A percentile compares a stretch with the other conserved stretches of the same genome.
Conservation (phyloP, 768 basidiomycete species). For the Galerina marginata region DNA sequence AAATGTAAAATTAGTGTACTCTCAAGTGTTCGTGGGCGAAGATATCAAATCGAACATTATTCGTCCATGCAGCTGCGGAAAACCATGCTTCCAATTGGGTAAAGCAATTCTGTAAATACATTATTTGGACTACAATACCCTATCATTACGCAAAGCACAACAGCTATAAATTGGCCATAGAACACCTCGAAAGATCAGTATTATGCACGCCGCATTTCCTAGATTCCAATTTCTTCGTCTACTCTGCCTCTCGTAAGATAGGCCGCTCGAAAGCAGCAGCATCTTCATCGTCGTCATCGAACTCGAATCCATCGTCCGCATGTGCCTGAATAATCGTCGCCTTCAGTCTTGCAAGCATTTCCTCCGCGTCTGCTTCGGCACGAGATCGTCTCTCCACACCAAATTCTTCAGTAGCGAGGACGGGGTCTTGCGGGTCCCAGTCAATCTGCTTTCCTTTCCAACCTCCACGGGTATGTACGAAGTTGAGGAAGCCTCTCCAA, state of each 20-base stretch:
- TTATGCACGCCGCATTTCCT: too few relatives aligned
- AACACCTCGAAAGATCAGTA: too few relatives aligned
- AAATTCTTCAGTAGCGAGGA: conserved; percentile 37
- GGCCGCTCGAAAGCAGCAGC: conserved; percentile 35
- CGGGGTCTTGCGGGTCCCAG: conserved; percentile 37
- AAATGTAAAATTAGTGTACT: too few relatives aligned
- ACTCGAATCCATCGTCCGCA: conserved; percentile 31
- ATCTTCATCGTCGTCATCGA: conserved; percentile 35
- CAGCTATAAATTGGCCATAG: too few relatives aligned
- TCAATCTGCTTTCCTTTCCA: conserved; percentile 52
- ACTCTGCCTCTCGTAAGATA: conserved; percentile 38
- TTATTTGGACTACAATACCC: too few relatives aligned
- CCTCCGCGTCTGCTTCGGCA: conserved; percentile 41
- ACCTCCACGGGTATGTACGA: conserved; percentile 52
- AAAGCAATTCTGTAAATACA: too few relatives aligned
- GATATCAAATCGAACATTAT: too few relatives aligned
- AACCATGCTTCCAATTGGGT: too few relatives aligned
- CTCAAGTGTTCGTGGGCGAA: too few relatives aligned
- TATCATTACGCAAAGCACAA: too few relatives aligned
- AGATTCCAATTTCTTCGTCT: neutral
- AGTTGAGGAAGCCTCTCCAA: conserved; percentile 67
- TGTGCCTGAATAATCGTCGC: conserved; percentile 36
- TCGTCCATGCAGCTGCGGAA: too few relatives aligned
- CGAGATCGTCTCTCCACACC: conserved; percentile 33
- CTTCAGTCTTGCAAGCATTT: conserved; percentile 39